Evolutionary conservation across 148 eudicot species (phyloP).

Genomic region (Diospyros lotus): DNA sequence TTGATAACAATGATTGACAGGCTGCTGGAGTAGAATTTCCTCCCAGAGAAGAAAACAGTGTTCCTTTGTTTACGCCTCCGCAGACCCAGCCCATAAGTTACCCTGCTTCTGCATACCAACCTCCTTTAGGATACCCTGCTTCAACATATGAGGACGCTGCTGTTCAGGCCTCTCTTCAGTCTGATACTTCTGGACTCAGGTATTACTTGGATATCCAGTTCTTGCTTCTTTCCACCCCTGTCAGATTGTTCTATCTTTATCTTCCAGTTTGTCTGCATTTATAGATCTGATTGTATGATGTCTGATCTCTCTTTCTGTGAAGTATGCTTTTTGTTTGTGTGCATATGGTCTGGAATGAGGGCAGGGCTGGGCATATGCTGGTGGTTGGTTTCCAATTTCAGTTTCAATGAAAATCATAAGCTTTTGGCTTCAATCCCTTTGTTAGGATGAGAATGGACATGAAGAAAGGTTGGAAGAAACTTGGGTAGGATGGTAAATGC

Average conservation of each 20-base stretch:
- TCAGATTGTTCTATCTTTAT: neutral
- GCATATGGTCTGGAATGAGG: too few species aligned
- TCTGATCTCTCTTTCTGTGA: neutral
- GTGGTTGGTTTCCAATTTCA: neutral
- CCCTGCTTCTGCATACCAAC: constrained; percentile 10
- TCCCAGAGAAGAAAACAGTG: constrained; percentile 74
- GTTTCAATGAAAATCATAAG: neutral
- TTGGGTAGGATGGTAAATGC: neutral
- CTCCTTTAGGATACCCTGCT: constrained; percentile 15
- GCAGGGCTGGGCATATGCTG: neutral
- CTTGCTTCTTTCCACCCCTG: neutral
- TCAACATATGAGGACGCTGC: constrained; percentile 66
- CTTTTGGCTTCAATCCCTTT: neutral
- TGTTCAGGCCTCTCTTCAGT: constrained; percentile 72
- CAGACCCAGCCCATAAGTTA: constrained; percentile 69
- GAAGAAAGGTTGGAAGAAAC: too few species aligned
- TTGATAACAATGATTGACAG: constrained; percentile 31
- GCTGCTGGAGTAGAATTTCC: constrained; percentile 80
- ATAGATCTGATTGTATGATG: neutral
- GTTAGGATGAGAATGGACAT: neutral
- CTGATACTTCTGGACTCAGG: constrained; percentile 83
- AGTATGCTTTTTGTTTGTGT: neutral
- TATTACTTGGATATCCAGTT: constrained; percentile 17
- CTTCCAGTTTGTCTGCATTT: neutral
- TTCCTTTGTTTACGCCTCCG: constrained; percentile 86